Conservation (phyloP, 2,329 filamentous ascomycete genomes). For the Aspergillus neoniger region DNA sequence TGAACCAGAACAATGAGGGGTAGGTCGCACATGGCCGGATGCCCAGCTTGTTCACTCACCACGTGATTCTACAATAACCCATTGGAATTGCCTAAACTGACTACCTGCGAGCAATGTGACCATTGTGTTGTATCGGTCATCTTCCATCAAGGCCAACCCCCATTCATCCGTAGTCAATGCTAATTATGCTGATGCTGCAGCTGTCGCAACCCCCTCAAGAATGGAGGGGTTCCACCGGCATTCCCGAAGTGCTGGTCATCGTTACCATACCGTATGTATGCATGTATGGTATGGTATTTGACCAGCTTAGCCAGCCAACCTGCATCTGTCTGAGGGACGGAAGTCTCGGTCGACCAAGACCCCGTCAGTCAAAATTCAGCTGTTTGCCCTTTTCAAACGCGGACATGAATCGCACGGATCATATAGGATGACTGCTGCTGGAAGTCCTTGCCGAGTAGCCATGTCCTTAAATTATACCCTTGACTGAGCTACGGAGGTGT, state of each 20-base stretch:
- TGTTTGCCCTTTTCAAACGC: not conserved
- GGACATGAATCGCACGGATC: not conserved
- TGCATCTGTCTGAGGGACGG: not conserved
- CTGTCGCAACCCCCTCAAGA: conserved; percentile 18
- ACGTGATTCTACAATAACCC: not conserved
- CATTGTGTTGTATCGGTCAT: not conserved
- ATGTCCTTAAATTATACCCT: not conserved
- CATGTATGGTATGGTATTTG: conserved; percentile 9
- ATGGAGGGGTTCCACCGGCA: conserved; percentile 19
- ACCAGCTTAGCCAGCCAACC: not conserved
- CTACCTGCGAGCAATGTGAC: conserved; percentile 2
- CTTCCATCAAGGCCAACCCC: not conserved
- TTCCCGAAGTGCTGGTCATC: conserved; percentile 19
- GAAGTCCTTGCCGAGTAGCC: not conserved
- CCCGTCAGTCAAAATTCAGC: not conserved
- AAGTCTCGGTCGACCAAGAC: not conserved
- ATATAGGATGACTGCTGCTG: not conserved
- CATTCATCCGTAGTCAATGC: conserved; percentile 7
- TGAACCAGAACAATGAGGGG: conserved; percentile 2
- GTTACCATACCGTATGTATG: conserved; percentile 8
- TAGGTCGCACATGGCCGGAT: conserved; percentile 16
- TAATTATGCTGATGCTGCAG: conserved; percentile 13
- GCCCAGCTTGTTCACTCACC: conserved; percentile 2
- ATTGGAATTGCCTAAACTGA: not conserved
- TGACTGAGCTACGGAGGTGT: not conserved